Evolutionary conservation across 768 basidiomycete species (phyloP).

Genomic region (Amanita polypyramis): DNA sequence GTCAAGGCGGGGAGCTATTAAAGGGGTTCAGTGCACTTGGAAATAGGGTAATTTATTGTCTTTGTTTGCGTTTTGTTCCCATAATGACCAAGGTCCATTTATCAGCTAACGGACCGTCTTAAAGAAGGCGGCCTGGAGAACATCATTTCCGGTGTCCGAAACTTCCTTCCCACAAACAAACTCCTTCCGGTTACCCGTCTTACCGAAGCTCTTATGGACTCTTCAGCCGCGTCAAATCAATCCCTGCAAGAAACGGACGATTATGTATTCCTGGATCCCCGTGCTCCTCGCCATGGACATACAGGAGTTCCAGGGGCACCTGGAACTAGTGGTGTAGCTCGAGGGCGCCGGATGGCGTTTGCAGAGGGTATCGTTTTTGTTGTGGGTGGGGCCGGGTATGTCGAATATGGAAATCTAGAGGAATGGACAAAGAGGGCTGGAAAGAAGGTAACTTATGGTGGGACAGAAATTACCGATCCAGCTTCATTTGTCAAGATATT

Average conservation of each 20-base stretch:
- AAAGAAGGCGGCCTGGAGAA: slow-evolving; percentile 97
- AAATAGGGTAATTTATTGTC: slow-evolving; percentile 52
- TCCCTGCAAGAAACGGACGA: slow-evolving; percentile 96
- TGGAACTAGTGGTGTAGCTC: slow-evolving; percentile 30
- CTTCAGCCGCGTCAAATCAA: slow-evolving; percentile 85
- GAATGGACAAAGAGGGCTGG: slow-evolving; percentile 85
- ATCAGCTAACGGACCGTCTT: slow-evolving; percentile 81
- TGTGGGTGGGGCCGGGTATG: slow-evolving; percentile 94
- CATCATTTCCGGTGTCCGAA: slow-evolving; percentile 94
- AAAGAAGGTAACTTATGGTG: slow-evolving; percentile 86
- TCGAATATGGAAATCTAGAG: slow-evolving; percentile 93
- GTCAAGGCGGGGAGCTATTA: slow-evolving; percentile 80
- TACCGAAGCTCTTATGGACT: slow-evolving; percentile 96
- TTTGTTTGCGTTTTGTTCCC: background rate
- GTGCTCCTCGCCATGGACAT: slow-evolving; percentile 52
- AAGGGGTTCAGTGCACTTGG: slow-evolving; percentile 90
- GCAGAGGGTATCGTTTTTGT: slow-evolving; percentile 85
- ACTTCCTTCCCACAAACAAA: slow-evolving; percentile 93
- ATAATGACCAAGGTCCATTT: slow-evolving; percentile 3
- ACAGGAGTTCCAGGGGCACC: slow-evolving; percentile 43
- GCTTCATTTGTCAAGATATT: slow-evolving; percentile 71
- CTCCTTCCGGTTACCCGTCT: slow-evolving; percentile 86
- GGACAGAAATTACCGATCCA: slow-evolving; percentile 91
- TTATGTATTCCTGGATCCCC: slow-evolving; percentile 88
- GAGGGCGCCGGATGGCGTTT: slow-evolving; percentile 62